Base-by-base conservation (phyloP, 2,329 filamentous ascomycete species). In the Orbilia ellipsospora region DNA sequence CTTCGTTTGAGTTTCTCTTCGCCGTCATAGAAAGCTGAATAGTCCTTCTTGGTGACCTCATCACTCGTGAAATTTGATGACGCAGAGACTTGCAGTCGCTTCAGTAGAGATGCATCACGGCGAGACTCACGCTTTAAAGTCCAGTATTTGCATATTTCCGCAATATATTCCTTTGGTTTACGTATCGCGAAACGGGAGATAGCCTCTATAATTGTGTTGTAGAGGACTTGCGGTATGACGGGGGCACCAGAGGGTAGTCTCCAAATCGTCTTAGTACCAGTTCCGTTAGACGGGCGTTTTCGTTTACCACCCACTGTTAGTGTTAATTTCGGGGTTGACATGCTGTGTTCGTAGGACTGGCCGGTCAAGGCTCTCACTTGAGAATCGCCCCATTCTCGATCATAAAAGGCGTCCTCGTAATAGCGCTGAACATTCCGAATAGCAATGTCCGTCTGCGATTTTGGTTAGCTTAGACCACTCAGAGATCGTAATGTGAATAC, bases 131-230 rank as follows among this genome's bases (percentile, higher is more conserved):
- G 89, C 84, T 99, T 99, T 77, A 99, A 83, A 0, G 95, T 98
- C 95, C 95, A 99, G 83, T 98, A 99, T 79, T 93, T 93, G 84
- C 94, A 98, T 1, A 92, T 92, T 82, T 97, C 94, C 69, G 93
- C 90, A 1, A 96, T 90, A 81, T 93, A 99, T 75, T 97, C 94
- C 81, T 96, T 97, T 62, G 93, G 89, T 81, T 95, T 96, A 31
- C 91, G 89, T 42, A 92, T 86, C n/a, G 88, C 88, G 81, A 98
- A 98, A 56, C 92, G 89, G 77, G 90, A 88, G 40, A 99, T 86
- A 0, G 94, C 92, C 52, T 88, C 88, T 79, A 97, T 92, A 20
- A 99, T 93, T 28, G 90, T 90, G 78, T 94, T 91, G 77, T 93
- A 93, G 2, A 98, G 91, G 1, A 92, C 90, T 78, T 94, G 90